A percentile compares a stretch with the other conserved stretches of the same genome.
phyloP scores from a whole-genome alignment of 129 eudicot species.

The Ambrosia artemisiifolia region DNA sequence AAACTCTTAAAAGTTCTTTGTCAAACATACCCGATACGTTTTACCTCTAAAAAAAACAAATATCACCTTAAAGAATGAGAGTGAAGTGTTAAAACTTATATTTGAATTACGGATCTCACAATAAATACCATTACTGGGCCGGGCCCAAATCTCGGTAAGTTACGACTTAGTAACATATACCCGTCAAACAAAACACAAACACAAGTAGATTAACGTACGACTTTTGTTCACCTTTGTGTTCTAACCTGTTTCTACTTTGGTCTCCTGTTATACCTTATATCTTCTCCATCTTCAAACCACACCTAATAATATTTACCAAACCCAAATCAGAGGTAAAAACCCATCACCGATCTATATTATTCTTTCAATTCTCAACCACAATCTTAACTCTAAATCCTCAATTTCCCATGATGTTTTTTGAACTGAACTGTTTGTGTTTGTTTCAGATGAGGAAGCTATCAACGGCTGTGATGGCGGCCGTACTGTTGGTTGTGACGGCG shows the following conservation, averaged over 20 bases:
- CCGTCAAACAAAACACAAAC: constrained; percentile 1
- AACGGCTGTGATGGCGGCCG: constrained; percentile 9
- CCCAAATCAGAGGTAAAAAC: constrained; percentile 2
- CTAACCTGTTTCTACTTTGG: not conserved
- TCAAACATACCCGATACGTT: too few species aligned
- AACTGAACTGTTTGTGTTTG: not conserved
- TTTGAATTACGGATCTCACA: too few species aligned
- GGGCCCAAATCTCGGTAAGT: not conserved
- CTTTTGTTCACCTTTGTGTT: not conserved
- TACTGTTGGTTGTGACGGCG: constrained; percentile 26
- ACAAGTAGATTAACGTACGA: not conserved
- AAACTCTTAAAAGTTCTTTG: too few species aligned
- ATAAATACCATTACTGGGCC: not conserved
- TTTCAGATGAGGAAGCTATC: constrained; percentile 35
- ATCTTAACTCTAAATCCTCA: not conserved
- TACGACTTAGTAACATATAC: not conserved
- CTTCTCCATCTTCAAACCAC: not conserved
- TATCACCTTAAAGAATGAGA: too few species aligned
- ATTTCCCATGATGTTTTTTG: not conserved
- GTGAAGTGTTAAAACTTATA: too few species aligned
- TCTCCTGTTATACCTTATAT: not conserved
- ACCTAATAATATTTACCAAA: not conserved
- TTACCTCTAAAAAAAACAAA: too few species aligned
- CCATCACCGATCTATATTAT: not conserved
- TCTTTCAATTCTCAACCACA: not conserved